phyloP scores from a whole-genome alignment of 78 protist genomes.

The Diacronema lutheri region DNA sequence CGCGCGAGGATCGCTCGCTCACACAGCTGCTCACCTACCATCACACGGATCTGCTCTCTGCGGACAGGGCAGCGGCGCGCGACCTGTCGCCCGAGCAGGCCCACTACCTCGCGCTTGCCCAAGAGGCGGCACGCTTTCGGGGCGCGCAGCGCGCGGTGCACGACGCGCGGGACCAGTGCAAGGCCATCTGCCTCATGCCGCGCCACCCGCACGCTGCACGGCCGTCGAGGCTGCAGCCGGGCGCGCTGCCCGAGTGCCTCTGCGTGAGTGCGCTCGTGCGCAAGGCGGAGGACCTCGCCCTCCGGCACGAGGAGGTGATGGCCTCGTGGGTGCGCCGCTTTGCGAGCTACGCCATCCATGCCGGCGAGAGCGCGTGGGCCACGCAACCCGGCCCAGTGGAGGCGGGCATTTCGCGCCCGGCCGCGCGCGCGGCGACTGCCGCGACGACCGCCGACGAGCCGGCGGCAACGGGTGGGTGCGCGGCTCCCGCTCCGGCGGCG shows the following conservation, averaged over 20 bases:
- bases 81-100: no score
- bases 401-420: no score
- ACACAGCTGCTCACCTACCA: neutral
- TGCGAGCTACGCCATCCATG: no score
- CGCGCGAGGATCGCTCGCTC: neutral
- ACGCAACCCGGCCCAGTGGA: no score
- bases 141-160: neutral
- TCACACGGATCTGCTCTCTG: neutral
- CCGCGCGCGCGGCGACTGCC: no score
- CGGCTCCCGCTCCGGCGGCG: no score
- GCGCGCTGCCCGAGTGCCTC: neutral
- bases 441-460: no score
- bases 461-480: no score
- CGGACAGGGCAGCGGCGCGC: no score
- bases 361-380: no score
- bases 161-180: neutral
- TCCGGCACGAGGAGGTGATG: neutral
- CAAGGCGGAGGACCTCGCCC: no score
- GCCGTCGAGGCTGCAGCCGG: neutral
- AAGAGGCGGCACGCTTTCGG: neutral
- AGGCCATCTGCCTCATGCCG: neutral
- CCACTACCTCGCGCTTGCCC: neutral
- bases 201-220: neutral
- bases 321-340: neutral
- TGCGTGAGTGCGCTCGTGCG: neutral